Conservation (phyloP, 139 green algal genomes). For the Coelastrella sp. region DNA sequence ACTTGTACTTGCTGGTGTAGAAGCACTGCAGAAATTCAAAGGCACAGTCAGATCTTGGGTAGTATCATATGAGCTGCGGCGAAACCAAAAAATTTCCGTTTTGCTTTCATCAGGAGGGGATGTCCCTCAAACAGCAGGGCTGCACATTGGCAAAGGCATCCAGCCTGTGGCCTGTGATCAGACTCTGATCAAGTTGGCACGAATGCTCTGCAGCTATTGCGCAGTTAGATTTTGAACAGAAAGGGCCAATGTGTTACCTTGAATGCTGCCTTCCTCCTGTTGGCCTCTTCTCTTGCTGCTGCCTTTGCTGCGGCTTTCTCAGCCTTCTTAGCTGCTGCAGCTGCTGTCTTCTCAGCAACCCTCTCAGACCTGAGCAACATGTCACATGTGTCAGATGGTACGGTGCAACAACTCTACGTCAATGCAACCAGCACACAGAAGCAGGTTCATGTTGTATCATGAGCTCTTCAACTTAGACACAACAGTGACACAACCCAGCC, state of each 20-base stretch:
- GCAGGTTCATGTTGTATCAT: no score
- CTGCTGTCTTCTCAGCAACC: constrained; percentile 1
- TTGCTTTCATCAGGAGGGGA: no score
- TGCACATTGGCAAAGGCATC: no score
- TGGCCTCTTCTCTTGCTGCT: constrained; percentile 13
- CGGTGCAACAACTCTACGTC: background rate
- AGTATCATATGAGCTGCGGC: background rate
- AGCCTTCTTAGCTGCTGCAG: constrained; percentile 16
- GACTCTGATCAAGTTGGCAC: no score
- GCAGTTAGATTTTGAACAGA: background rate
- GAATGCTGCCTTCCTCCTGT: background rate
- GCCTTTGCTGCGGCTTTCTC: constrained; percentile 26
- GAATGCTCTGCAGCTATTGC: no score
- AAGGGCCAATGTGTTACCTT: background rate
- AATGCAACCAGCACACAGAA: background rate
- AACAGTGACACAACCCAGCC: background rate
- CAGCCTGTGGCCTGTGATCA: no score
- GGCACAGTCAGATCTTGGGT: background rate
- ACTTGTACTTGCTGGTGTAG: constrained; percentile 2
- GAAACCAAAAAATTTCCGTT: no score
- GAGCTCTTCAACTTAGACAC: no score
- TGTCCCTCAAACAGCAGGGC: no score
- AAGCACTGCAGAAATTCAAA: background rate
- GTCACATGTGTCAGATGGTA: background rate
- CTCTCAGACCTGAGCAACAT: constrained; percentile 9